Conservation (phyloP, 768 basidiomycete species). For the Pleurotus tuoliensis region DNA sequence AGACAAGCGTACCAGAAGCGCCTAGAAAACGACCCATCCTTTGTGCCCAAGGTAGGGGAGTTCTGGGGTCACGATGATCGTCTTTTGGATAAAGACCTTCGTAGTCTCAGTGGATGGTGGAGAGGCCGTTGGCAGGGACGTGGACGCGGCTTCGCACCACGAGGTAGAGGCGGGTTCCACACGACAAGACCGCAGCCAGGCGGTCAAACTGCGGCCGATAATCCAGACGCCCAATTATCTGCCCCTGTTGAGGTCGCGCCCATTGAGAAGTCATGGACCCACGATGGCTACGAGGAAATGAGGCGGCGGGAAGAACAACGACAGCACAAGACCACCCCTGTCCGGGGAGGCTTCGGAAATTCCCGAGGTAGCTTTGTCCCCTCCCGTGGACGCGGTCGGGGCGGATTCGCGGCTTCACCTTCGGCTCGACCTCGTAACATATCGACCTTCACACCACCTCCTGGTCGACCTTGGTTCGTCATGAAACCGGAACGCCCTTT, state of each 20-base stretch:
- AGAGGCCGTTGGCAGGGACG: slow-evolving; percentile 73
- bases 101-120: slow-evolving; percentile 88
- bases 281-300: slow-evolving; percentile 89
- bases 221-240: neutral
- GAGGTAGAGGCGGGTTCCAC: slow-evolving; percentile 46
- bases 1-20: slow-evolving; percentile 86
- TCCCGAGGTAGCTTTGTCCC: slow-evolving; percentile 43
- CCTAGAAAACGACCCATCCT: slow-evolving; percentile 81
- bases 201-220: slow-evolving; percentile 10
- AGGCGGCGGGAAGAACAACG: slow-evolving; percentile 67
- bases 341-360: slow-evolving; percentile 25
- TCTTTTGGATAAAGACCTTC: slow-evolving; percentile 74
- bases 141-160: slow-evolving; percentile 46
- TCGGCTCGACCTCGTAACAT: slow-evolving; percentile 24
- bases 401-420: slow-evolving; percentile 32
- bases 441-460: slow-evolving; percentile 21
- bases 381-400: slow-evolving; percentile 45
- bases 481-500: slow-evolving; percentile 79
- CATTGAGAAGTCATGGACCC: slow-evolving; percentile 72
- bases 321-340: slow-evolving; percentile 23
- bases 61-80: slow-evolving; percentile 97
- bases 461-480: slow-evolving; percentile 60
- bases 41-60: slow-evolving; percentile 84
- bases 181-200: slow-evolving; percentile 10
- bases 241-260: slow-evolving; percentile 39